These are phyloP conservation scores for Blastobotrys apis DNA, from an alignment of 1,139 yeast species.

Conservation along the genomic window DNA sequence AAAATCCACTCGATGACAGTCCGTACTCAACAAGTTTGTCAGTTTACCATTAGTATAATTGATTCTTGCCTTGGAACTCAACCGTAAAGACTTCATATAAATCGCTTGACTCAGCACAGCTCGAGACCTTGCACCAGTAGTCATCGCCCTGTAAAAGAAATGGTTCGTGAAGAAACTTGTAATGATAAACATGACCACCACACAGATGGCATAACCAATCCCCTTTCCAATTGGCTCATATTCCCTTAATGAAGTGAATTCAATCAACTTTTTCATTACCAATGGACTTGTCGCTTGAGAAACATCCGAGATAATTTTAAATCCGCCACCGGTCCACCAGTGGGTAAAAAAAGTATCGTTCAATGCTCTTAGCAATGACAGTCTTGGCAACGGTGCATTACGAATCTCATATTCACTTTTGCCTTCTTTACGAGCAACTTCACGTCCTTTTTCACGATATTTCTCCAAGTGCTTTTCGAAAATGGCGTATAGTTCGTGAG, in stretches of 20 bases:
- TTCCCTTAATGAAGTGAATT: constrained; percentile 35
- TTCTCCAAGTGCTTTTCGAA: constrained; percentile 41
- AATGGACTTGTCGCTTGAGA: constrained; percentile 49
- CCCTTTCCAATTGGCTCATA: constrained; percentile 42
- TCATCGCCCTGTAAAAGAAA: constrained; percentile 55
- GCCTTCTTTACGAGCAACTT: constrained; percentile 24
- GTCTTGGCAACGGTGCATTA: constrained; percentile 37
- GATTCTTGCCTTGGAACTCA: constrained; percentile 57
- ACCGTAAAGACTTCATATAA: constrained; percentile 58
- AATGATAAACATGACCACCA: constrained; percentile 44
- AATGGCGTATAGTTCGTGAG: constrained; percentile 38
- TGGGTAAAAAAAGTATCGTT: constrained; percentile 54
- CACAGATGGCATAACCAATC: constrained; percentile 58
- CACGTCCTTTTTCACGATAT: constrained; percentile 38
- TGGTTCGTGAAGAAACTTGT: constrained; percentile 56
- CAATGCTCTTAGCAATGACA: constrained; percentile 44
- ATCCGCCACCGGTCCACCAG: constrained; percentile 43
- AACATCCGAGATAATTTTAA: constrained; percentile 47
- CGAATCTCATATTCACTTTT: constrained; percentile 24
- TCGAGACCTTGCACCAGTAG: constrained; percentile 66
- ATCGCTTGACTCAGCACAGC: constrained; percentile 64
- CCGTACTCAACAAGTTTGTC: constrained; percentile 74
- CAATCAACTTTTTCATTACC: constrained; percentile 50
- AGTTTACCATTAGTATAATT: constrained; percentile 62
- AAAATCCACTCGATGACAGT: constrained; percentile 72